These are phyloP conservation scores for Apophysomyces trapeziformis DNA, from an alignment of 371 early-diverging fungal species.

Conservation along the genomic window DNA sequence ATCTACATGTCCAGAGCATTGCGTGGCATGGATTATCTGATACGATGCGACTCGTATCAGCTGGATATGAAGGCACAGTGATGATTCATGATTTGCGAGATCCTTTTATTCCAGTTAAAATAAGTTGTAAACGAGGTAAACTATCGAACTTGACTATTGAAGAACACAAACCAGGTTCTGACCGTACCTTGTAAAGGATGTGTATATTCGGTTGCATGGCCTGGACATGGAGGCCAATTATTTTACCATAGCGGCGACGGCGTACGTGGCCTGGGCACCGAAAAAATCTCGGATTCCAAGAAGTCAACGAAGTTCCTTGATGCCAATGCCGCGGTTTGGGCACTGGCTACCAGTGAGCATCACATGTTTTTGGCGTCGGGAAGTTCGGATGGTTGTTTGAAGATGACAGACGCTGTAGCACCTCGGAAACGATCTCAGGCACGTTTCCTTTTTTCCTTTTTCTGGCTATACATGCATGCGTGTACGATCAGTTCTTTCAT, in stretches of 20 bases:
- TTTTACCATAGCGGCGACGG: slow-evolving; percentile 18
- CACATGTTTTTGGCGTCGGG: slow-evolving; percentile 18
- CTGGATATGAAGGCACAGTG: slow-evolving; percentile 20
- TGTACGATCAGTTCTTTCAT: neutral
- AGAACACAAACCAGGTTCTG: too few species aligned
- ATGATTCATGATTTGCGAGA: slow-evolving; percentile 17
- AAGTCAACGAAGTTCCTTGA: neutral
- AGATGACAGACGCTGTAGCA: slow-evolving; percentile 16
- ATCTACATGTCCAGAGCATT: slow-evolving; percentile 19
- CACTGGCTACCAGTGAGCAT: slow-evolving; percentile 19
- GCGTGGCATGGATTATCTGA: slow-evolving; percentile 23
- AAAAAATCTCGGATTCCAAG: neutral
- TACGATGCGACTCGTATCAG: slow-evolving; percentile 16
- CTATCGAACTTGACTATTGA: too few species aligned
- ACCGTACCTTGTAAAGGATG: neutral
- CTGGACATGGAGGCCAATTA: slow-evolving; percentile 6
- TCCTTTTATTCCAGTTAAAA: slow-evolving; percentile 13
- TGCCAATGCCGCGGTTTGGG: slow-evolving; percentile 3
- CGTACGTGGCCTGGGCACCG: neutral
- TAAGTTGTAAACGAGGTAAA: slow-evolving; percentile 22
- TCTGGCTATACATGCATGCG: too few species aligned
- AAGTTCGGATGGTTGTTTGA: slow-evolving; percentile 19
- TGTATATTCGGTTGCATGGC: slow-evolving; percentile 17
- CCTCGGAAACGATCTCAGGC: neutral
- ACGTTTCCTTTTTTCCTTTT: neutral